Evolutionary conservation across 257 asterid species (phyloP).

Genomic region (Echites panduratus): DNA sequence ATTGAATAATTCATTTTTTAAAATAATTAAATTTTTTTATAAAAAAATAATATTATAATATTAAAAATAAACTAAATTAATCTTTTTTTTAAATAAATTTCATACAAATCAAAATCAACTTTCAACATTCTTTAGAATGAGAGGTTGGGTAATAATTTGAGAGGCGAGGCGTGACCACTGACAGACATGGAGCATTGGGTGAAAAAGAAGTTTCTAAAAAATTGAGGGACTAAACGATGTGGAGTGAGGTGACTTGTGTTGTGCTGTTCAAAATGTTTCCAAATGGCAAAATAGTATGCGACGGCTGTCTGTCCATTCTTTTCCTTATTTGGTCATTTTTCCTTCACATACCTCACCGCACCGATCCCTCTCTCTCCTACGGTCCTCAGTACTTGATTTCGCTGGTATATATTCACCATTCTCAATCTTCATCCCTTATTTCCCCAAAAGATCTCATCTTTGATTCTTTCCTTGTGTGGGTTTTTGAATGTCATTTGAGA

Average conservation of each 20-base stretch:
- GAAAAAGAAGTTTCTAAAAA: slow-evolving; percentile 15
- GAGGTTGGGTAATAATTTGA: no score
- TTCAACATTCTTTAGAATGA: no score
- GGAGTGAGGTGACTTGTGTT: slow-evolving; percentile 7
- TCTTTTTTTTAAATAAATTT: no score
- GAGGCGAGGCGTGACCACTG: no score
- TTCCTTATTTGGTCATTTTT: slow-evolving; percentile 18
- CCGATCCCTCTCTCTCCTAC: slow-evolving; percentile 25
- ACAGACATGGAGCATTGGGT: slow-evolving; percentile 12
- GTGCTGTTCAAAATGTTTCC: slow-evolving; percentile 8
- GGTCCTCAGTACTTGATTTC: neutral
- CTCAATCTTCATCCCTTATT: neutral
- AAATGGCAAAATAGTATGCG: slow-evolving; percentile 25
- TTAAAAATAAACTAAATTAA: no score
- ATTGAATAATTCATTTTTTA: no score
- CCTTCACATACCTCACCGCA: slow-evolving; percentile 12
- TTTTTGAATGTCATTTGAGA: neutral
- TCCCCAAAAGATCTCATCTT: neutral
- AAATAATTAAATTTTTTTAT: no score
- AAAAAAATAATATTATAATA: no score
- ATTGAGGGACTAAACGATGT: slow-evolving; percentile 20
- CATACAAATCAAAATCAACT: no score
- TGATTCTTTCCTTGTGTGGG: neutral
- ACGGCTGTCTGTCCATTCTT: slow-evolving; percentile 21
- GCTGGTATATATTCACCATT: neutral